Percentiles rank a stretch among this genome's conserved stretches.
These are phyloP conservation scores for Jatropha curcas DNA, from an alignment of 345 rosid genomes.

Conservation along the genomic window DNA sequence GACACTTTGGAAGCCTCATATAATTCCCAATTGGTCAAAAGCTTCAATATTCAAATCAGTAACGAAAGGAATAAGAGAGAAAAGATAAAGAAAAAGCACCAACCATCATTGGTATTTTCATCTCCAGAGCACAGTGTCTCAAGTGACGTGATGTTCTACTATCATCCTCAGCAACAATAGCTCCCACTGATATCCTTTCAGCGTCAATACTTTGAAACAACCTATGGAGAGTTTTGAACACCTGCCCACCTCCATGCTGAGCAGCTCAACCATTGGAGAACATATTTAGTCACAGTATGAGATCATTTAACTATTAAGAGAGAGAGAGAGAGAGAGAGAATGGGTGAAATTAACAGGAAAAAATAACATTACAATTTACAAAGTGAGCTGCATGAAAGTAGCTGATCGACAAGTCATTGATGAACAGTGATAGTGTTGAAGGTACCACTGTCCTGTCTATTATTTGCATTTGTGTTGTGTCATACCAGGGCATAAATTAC, in stretches of 20 bases:
- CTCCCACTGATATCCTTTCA: conserved; percentile 42
- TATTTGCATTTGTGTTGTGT: neutral
- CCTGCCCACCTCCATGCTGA: conserved; percentile 66
- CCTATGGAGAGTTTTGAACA: conserved; percentile 49
- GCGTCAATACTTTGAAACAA: conserved; percentile 43
- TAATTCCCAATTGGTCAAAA: neutral
- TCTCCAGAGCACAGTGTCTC: conserved; percentile 57
- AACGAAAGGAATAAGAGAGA: neutral
- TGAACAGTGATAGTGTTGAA: neutral
- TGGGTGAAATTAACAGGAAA: neutral
- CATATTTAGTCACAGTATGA: neutral
- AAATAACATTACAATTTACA: neutral
- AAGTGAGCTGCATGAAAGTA: neutral
- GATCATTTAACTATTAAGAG: neutral
- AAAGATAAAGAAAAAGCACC: conserved; percentile 9
- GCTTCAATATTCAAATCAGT: neutral
- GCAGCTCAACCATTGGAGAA: conserved; percentile 9
- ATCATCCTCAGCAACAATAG: conserved; percentile 49
- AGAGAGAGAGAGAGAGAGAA: neutral
- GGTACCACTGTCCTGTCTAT: neutral
- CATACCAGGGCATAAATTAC: neutral
- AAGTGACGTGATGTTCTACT: conserved; percentile 54
- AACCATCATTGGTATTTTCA: conserved; percentile 56
- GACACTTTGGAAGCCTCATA: neutral
- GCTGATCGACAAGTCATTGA: neutral